A percentile compares a stretch with the other conserved stretches of the same genome.
Conservation (phyloP, 1,284 basidiomycete species). For the Psilocybe mexicana region DNA sequence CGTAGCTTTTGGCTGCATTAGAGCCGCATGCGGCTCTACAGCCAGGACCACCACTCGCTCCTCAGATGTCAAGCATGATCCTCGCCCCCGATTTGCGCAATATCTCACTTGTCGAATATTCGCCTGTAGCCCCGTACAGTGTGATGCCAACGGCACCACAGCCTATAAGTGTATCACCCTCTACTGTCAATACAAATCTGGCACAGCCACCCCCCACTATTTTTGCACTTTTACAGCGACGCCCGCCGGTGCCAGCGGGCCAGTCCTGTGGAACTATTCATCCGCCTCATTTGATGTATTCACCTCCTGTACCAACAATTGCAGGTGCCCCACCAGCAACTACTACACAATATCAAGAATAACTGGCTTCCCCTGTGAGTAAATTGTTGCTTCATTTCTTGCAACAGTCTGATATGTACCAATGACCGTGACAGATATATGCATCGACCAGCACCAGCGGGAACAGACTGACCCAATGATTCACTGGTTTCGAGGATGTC, state of each 20-base stretch:
- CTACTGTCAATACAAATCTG: conserved; percentile 34
- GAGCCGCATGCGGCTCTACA: conserved; percentile 51
- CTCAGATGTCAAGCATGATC: conserved; percentile 23
- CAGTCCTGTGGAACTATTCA: conserved; percentile 41
- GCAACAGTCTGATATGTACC: neutral
- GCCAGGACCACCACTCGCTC: conserved; percentile 30
- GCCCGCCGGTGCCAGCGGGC: conserved; percentile 21
- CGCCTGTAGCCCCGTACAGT: conserved; percentile 27
- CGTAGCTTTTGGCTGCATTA: conserved; percentile 67
- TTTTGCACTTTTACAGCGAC: conserved; percentile 55
- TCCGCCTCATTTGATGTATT: conserved; percentile 35
- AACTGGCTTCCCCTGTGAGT: conserved; percentile 58
- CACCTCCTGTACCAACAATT: conserved; percentile 21
- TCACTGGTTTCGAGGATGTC: neutral
- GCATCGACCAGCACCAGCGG: conserved; percentile 20
- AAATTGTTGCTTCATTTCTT: neutral
- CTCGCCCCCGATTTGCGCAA: conserved; percentile 43
- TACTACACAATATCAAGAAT: conserved; percentile 50
- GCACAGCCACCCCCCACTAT: conserved; percentile 59
- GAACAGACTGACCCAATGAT: conserved; percentile 15
- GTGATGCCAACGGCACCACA: conserved; percentile 33
- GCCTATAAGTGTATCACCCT: conserved; percentile 26
- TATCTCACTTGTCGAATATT: conserved; percentile 34
- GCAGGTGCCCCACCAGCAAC: conserved; percentile 22
- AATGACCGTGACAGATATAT: conserved; percentile 20